Percentiles rank a stretch among this genome's conserved stretches.
These are phyloP conservation scores for Symbiodinium pilosum DNA, from an alignment of 73 alveolate species.

Conservation along the genomic window DNA sequence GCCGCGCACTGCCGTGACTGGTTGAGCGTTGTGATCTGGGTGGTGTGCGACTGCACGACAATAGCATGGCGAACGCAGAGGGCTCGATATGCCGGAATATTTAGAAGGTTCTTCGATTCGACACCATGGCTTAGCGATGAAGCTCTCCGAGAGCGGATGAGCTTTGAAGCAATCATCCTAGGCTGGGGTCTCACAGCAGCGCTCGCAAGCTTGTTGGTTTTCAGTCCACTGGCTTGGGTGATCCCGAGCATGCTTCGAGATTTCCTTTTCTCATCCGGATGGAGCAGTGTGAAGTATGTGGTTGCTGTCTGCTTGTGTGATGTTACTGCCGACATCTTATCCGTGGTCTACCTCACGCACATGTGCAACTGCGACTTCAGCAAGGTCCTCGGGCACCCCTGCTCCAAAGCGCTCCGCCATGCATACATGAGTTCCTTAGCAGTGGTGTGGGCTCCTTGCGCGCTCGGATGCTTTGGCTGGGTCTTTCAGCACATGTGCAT, in stretches of 20 bases:
- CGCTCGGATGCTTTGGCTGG: constrained; percentile 58
- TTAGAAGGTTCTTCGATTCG: too few relatives aligned
- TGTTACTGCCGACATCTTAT: background rate
- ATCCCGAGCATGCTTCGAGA: constrained; percentile 26
- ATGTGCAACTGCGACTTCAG: constrained; percentile 28
- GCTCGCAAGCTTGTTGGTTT: background rate
- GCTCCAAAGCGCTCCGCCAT: background rate
- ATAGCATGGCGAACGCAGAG: constrained; percentile 1
- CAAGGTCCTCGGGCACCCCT: constrained; percentile 32
- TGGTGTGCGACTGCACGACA: background rate
- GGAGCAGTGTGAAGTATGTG: background rate
- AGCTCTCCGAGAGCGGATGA: background rate
- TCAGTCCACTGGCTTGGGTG: constrained; percentile 23
- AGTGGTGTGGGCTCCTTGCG: constrained; percentile 71
- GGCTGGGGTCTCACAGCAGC: constrained; percentile 69
- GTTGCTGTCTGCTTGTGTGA: constrained; percentile 3
- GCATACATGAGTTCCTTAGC: constrained; percentile 35
- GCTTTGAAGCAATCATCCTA: constrained; percentile 11
- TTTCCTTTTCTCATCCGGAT: constrained; percentile 9
- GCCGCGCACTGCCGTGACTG: constrained; percentile 40
- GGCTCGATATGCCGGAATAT: too few relatives aligned
- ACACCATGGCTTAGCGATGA: constrained; percentile 1
- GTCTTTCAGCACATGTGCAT: constrained; percentile 55
- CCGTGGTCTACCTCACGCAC: background rate
- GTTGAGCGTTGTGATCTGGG: constrained; percentile 21